Evolutionary conservation across 1,284 basidiomycete species (phyloP).

Genomic region (Porodaedalea pini): DNA sequence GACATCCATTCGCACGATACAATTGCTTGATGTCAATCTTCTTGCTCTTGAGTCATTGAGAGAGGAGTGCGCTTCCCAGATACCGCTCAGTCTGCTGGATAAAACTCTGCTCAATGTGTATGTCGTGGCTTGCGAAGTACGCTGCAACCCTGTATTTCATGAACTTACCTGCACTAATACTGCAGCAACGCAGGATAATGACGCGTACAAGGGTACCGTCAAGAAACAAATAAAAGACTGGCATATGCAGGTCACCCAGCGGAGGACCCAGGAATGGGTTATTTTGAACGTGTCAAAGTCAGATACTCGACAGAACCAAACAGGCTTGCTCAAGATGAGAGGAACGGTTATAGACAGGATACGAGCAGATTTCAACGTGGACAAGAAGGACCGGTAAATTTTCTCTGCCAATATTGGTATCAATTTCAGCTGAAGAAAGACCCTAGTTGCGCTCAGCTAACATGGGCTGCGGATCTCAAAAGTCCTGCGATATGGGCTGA

Average conservation of each 20-base stretch:
- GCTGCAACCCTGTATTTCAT: conserved; percentile 12
- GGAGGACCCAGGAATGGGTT: conserved; percentile 85
- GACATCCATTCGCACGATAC: conserved; percentile 77
- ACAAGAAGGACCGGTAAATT: conserved; percentile 81
- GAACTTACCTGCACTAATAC: background rate
- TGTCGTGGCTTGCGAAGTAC: conserved; percentile 84
- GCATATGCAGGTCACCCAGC: conserved; percentile 65
- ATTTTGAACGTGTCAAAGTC: conserved; percentile 81
- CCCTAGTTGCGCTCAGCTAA: conserved; percentile 83
- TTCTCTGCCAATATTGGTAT: conserved; percentile 18
- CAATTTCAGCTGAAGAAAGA: conserved; percentile 24
- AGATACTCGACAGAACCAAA: conserved; percentile 55
- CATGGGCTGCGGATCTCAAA: conserved; percentile 62
- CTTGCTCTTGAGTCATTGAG: conserved; percentile 67
- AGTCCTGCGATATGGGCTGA: conserved; percentile 90
- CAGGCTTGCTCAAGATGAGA: conserved; percentile 77
- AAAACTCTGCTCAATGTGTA: conserved; percentile 84
- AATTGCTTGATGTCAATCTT: conserved; percentile 77
- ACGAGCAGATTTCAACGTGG: conserved; percentile 87
- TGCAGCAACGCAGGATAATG: conserved; percentile 61
- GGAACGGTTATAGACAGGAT: conserved; percentile 88
- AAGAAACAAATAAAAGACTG: conserved; percentile 90
- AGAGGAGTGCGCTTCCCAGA: conserved; percentile 71
- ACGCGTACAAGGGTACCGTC: conserved; percentile 74
- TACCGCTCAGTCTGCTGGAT: conserved; percentile 78